A percentile compares a stretch with the other conserved stretches of the same genome.
Conservation (phyloP, 2,329 filamentous ascomycete species). For the Phaeoacremonium minimum region DNA sequence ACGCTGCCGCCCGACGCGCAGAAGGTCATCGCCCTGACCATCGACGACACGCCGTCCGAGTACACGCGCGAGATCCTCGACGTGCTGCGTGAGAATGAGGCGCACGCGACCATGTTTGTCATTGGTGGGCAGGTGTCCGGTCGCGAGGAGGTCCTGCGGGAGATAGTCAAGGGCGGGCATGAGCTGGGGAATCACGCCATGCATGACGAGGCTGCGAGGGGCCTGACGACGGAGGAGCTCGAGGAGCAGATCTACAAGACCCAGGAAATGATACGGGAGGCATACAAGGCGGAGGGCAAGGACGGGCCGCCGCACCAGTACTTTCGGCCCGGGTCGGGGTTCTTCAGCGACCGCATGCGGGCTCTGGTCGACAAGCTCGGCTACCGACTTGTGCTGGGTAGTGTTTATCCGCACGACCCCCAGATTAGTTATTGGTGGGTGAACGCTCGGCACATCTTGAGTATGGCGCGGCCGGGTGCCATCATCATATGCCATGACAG, state of each 20-base stretch:
- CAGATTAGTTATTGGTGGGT: conserved; percentile 66
- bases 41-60: conserved; percentile 79
- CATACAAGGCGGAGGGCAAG: conserved; percentile 45
- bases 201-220: conserved; percentile 73
- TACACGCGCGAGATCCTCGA: conserved; percentile 68
- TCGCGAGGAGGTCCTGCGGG: conserved; percentile 47
- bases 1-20: conserved; percentile 34
- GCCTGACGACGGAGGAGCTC: conserved; percentile 56
- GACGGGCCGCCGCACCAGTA: conserved; percentile 51
- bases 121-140: conserved; percentile 70
- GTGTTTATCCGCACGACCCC: conserved; percentile 88
- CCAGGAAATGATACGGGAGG: conserved; percentile 51
- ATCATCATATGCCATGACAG: conserved; percentile 87
- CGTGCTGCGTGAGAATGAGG: conserved; percentile 60
- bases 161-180: conserved; percentile 57
- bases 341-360: conserved; percentile 73
- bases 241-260: conserved; percentile 61
- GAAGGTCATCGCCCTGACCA: conserved; percentile 74
- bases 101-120: conserved; percentile 81
- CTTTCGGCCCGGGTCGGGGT: conserved; percentile 80
- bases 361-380: conserved; percentile 53
- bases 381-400: conserved; percentile 73
- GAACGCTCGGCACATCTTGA: conserved; percentile 76
- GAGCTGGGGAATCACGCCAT: conserved; percentile 87
- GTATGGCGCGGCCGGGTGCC: conserved; percentile 71